Percentiles rank a stretch among this genome's conserved stretches.
These are phyloP conservation scores for Stephania yunnanensis DNA, from an alignment of 164 flowering plant genomes.

Conservation along the genomic window DNA sequence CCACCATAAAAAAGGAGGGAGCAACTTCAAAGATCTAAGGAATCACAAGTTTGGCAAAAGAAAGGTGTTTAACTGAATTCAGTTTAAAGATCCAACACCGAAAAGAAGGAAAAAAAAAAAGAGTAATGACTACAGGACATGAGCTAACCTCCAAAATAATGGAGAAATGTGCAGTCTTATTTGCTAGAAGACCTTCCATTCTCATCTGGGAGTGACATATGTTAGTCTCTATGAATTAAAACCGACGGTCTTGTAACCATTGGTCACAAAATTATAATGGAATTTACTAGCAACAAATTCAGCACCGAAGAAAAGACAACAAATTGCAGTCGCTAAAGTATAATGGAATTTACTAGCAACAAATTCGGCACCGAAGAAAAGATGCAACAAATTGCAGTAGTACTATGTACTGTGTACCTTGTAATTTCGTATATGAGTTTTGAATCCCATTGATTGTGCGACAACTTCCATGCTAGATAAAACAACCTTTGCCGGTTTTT, in stretches of 20 bases:
- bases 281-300: not conserved
- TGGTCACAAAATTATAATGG: not conserved
- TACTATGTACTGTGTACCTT: slow-evolving; percentile 41
- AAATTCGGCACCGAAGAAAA: not conserved
- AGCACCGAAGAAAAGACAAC: not conserved
- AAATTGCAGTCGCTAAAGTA: not conserved
- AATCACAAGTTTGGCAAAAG: not conserved
- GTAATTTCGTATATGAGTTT: slow-evolving; percentile 91
- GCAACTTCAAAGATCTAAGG: slow-evolving; percentile 82
- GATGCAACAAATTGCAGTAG: not conserved
- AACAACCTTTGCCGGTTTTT: slow-evolving; percentile 85
- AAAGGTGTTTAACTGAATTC: not conserved
- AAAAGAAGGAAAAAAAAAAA: not conserved
- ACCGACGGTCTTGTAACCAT: not conserved
- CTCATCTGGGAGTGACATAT: slow-evolving; percentile 67
- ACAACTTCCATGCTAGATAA: slow-evolving; percentile 97
- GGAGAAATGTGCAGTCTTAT: slow-evolving; percentile 60
- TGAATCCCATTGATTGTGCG: slow-evolving; percentile 97
- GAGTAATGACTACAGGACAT: not conserved
- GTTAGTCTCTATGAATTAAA: not conserved
- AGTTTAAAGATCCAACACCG: not conserved
- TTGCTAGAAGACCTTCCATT: slow-evolving; percentile 84
- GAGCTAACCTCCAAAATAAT: slow-evolving; percentile 72
- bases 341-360: not conserved
- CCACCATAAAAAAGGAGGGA: slow-evolving; percentile 85